Evolutionary conservation across 2,329 filamentous ascomycete species (phyloP).

Genomic region (Mycosphaerelloides madeirae): DNA sequence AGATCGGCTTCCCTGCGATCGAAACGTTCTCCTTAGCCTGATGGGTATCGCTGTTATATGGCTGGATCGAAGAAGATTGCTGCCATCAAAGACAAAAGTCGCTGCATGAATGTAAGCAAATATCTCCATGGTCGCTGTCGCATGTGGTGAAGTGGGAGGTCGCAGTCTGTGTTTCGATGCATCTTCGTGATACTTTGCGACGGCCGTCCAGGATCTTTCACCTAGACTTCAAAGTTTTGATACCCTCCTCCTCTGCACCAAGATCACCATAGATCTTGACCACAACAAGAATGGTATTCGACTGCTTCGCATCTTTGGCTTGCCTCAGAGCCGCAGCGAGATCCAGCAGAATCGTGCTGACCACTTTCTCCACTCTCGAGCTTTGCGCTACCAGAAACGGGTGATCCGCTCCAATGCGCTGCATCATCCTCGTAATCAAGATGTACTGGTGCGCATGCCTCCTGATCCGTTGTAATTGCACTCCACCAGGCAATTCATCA

Average conservation of each 20-base stretch:
- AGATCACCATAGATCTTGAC: conserved; percentile 58
- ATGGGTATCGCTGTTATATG: no score
- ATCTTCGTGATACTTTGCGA: no score
- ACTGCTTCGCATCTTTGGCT: conserved; percentile 40
- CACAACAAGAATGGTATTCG: conserved; percentile 50
- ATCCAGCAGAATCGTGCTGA: conserved; percentile 61
- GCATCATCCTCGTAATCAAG: conserved; percentile 49
- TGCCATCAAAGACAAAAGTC: no score
- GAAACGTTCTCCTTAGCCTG: no score
- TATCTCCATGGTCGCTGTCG: no score
- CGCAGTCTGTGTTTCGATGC: no score
- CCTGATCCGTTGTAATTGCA: conserved; percentile 44
- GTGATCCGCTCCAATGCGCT: conserved; percentile 52
- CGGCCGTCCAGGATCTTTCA: no score
- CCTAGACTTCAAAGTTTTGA: conserved; percentile 50
- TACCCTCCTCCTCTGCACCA: conserved; percentile 55
- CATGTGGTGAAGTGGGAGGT: no score
- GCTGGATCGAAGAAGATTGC: no score
- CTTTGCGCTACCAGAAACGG: conserved; percentile 59
- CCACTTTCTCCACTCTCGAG: conserved; percentile 52
- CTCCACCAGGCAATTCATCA: conserved; percentile 29
- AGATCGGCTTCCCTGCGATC: no score
- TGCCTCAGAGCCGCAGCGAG: conserved; percentile 60
- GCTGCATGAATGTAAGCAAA: no score
- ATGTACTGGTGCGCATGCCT: conserved; percentile 56